phyloP scores from a whole-genome alignment of 768 basidiomycete genomes.

The Gymnopilus junonius region DNA sequence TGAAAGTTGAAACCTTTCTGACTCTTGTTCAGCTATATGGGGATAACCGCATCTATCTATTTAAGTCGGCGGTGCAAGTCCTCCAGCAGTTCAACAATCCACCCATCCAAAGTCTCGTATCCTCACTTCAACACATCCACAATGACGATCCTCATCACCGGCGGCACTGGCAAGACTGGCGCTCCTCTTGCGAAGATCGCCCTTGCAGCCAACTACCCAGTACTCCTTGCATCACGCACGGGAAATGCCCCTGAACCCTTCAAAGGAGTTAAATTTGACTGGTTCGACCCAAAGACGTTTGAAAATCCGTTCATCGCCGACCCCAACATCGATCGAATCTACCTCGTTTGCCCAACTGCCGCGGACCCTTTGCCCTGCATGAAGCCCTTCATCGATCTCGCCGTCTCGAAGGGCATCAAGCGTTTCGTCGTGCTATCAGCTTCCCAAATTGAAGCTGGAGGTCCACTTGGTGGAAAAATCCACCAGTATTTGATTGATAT shows the following conservation, averaged over 20 bases:
- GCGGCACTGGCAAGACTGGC: constrained; percentile 38
- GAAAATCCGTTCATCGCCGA: constrained; percentile 34
- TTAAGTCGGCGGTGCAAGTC: background rate
- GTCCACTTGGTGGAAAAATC: constrained; percentile 19
- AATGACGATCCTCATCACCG: constrained; percentile 41
- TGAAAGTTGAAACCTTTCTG: too few species aligned
- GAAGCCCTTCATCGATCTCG: constrained; percentile 35
- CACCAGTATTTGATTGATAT: constrained; percentile 28
- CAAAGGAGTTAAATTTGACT: constrained; percentile 39
- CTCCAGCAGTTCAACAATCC: too few species aligned
- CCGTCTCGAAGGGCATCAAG: constrained; percentile 31
- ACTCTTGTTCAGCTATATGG: too few species aligned
- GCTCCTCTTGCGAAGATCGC: constrained; percentile 28
- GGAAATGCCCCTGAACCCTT: constrained; percentile 28
- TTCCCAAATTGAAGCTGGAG: constrained; percentile 18
- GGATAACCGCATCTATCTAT: too few species aligned
- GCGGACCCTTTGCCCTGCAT: constrained; percentile 30
- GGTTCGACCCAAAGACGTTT: constrained; percentile 37
- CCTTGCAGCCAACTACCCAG: constrained; percentile 21
- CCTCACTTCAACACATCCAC: background rate
- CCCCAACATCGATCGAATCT: constrained; percentile 24
- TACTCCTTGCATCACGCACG: constrained; percentile 31
- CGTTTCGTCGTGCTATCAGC: constrained; percentile 34
- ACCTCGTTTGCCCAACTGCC: constrained; percentile 21
- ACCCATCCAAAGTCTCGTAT: background rate